Evolutionary conservation across 768 basidiomycete species (phyloP).

Genomic region (Serendipita indica): DNA sequence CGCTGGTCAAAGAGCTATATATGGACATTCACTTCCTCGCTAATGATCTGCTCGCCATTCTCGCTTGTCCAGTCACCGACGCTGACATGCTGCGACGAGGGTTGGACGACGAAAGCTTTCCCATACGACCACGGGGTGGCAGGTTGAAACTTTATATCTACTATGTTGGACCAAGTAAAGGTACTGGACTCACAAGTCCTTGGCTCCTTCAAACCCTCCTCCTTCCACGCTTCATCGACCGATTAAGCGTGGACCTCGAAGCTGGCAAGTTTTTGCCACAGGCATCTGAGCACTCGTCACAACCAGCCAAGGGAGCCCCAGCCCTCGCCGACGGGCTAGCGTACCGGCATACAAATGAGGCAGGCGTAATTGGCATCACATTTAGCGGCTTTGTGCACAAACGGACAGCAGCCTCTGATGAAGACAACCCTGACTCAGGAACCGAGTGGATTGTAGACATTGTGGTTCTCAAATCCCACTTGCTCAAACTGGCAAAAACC

Average conservation of each 20-base stretch:
- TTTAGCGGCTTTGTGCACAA: neutral
- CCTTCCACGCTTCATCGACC: neutral
- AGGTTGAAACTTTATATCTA: neutral
- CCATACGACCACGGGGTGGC: neutral
- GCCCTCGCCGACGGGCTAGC: neutral
- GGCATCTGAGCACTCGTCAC: neutral
- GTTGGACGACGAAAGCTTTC: neutral
- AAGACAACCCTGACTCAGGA: neutral
- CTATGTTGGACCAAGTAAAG: neutral
- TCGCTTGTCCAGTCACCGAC: conserved; percentile 3
- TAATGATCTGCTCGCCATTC: neutral
- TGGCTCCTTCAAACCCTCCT: conserved; percentile 4
- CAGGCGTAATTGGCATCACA: neutral
- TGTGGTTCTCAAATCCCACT: neutral
- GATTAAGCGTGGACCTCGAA: neutral
- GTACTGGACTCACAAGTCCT: neutral
- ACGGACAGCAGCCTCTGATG: neutral
- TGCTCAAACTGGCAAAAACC: neutral
- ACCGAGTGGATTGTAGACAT: neutral
- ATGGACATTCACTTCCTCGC: conserved; percentile 5
- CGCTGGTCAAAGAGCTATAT: neutral
- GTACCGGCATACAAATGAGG: neutral
- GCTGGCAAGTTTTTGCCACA: conserved; percentile 5
- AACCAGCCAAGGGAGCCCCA: neutral
- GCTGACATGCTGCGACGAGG: neutral